Conservation (phyloP, 768 basidiomycete genomes). For the Lactifluus echinatus region DNA sequence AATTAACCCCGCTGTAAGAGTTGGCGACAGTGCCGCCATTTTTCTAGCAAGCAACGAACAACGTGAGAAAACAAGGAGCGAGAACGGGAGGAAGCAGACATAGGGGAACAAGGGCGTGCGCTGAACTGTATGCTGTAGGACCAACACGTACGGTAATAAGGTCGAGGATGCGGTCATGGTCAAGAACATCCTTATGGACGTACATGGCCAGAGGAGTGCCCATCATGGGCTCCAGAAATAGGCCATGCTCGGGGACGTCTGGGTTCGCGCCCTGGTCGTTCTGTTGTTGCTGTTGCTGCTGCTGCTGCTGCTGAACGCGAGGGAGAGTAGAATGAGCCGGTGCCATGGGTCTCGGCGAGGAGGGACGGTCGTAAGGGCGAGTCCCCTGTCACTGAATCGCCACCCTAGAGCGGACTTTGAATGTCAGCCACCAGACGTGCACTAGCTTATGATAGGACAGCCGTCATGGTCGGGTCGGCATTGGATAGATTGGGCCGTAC, state of each 20-base stretch:
- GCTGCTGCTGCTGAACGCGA: constrained; percentile 38
- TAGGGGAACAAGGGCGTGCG: background rate
- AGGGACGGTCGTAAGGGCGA: constrained; percentile 21
- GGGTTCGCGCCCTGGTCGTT: constrained; percentile 28
- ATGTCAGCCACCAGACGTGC: constrained; percentile 8
- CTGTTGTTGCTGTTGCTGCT: constrained; percentile 36
- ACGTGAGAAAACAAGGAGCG: background rate
- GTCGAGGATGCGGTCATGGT: constrained; percentile 54
- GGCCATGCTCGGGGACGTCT: constrained; percentile 26
- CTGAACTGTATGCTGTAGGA: background rate
- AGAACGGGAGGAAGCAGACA: too few species aligned
- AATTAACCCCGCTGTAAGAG: constrained; percentile 70
- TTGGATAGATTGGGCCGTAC: too few species aligned
- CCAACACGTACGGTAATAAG: constrained; percentile 53
- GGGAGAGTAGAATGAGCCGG: constrained; percentile 55
- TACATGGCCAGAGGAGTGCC: constrained; percentile 68
- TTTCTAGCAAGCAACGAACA: constrained; percentile 39
- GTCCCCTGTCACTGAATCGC: constrained; percentile 21
- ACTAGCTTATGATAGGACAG: too few species aligned
- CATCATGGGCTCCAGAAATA: constrained; percentile 80
- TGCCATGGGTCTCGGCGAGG: constrained; percentile 65
- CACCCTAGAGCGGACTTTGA: constrained; percentile 20
- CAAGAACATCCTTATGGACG: constrained; percentile 72
- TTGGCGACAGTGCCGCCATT: constrained; percentile 67
- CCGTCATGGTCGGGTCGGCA: too few species aligned